Evolutionary conservation across 345 rosid genomes (phyloP), one percentile per base, ranked within the genome.

Genomic region (Salix brachista): DNA sequence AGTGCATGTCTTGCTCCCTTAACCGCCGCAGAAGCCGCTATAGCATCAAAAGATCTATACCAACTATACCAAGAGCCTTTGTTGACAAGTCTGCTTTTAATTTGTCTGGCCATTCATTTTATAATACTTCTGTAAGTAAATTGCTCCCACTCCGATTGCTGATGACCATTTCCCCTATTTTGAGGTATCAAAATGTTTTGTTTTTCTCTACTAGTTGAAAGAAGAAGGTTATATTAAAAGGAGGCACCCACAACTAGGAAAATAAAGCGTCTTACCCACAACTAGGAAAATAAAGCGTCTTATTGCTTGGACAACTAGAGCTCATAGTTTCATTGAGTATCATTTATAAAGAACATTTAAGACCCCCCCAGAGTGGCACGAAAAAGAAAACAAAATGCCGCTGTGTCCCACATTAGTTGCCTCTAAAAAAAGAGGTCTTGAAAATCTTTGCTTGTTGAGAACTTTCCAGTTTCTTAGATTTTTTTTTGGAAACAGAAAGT

Each of bases 81-180:
- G 41, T 58, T 17, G 96, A 96, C 76, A 91, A 81, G 77, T 90
- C 94, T 77, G 14, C 81, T 19, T 88, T 89, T 82, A 79, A 69
- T 79, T 87, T 87, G 82, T 81, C 84, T 69, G 80, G 76, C 81
- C 77, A 77, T 77, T 79, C 81, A 66, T 67, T 78, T 48, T 50
- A 46, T 70, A 68, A 82, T 64, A 60, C 82, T 80, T 74, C 79
- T 78, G 97, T 90, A 46, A 82, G 98, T 85, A 48, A 73, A 39
- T 78, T 76, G 17, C 36, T 46, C 6, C 5, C 18, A 61, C 4
- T 73, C 68, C 21, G 64, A 8, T 46, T 30, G 3, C 14, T 36
- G 23, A 28, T 46, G 67, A 42, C 18, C 6, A 32, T 42, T 26
- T 7, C 1, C 32, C 19, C 23, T 34, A 14, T 64, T 3, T 61